These are phyloP conservation scores for Musa itinerans DNA, from an alignment of 176 grass and related monocot genomes.

Conservation along the genomic window DNA sequence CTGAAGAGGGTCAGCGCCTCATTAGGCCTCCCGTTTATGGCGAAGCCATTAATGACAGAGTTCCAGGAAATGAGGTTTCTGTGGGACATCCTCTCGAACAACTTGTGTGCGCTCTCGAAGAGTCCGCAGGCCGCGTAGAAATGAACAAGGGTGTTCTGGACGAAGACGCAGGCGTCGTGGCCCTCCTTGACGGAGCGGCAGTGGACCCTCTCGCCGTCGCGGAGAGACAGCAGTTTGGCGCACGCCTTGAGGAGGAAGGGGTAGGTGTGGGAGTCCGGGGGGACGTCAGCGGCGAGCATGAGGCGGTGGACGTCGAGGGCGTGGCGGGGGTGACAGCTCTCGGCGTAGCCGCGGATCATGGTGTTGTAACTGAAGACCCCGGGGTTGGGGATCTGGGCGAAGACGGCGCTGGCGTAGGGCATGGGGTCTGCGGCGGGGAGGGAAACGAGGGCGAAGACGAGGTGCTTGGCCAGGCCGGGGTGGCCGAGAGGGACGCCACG, in stretches of 20 bases:
- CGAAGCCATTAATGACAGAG: constrained; percentile 59
- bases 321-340: constrained; percentile 28
- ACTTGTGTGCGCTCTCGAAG: constrained; percentile 54
- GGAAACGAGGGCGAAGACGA: constrained; percentile 63
- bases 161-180: constrained; percentile 42
- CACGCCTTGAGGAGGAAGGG: constrained; percentile 74
- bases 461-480: constrained; percentile 59
- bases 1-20: constrained; percentile 59
- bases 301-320: constrained; percentile 51
- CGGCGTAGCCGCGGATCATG: constrained; percentile 60
- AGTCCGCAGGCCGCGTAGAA: constrained; percentile 50
- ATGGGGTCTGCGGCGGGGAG: constrained; percentile 27
- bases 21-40: constrained; percentile 57
- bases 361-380: constrained; percentile 68
- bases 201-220: constrained; percentile 54
- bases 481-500: constrained; percentile 38
- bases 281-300: constrained; percentile 39
- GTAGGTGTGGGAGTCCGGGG: constrained; percentile 72
- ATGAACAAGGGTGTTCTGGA: constrained; percentile 63
- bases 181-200: constrained; percentile 52
- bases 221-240: constrained; percentile 52
- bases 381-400: constrained; percentile 38
- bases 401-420: constrained; percentile 46
- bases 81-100: constrained; percentile 57
- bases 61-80: constrained; percentile 80